Percentiles rank a stretch among this genome's conserved stretches.
These are phyloP conservation scores for Ogataea naganishii DNA, from an alignment of 805 yeast species.

Conservation along the genomic window DNA sequence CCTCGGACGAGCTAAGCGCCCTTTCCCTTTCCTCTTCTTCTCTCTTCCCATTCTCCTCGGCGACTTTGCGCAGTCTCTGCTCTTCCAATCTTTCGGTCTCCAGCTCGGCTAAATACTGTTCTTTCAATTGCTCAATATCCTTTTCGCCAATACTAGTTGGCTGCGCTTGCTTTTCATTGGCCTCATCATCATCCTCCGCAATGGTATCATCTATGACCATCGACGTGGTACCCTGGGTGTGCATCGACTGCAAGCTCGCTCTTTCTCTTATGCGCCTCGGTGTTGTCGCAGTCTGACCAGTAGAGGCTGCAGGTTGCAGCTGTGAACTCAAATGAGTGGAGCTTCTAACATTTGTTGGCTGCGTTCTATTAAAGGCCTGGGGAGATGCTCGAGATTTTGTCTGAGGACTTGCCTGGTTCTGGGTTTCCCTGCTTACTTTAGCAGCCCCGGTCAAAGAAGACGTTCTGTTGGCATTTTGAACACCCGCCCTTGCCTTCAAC, in stretches of 20 bases:
- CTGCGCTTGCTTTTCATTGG: neutral
- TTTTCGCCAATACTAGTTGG: conserved; percentile 4
- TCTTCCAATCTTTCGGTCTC: conserved; percentile 22
- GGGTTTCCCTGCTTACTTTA: too few species aligned
- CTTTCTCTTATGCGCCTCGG: conserved; percentile 9
- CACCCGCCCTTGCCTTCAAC: conserved; percentile 9
- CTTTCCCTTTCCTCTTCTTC: conserved; percentile 25
- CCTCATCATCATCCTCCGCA: conserved; percentile 14
- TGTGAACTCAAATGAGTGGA: neutral
- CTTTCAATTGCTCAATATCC: conserved; percentile 17
- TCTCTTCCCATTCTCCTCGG: conserved; percentile 26
- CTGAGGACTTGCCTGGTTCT: too few species aligned
- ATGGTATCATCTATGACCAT: conserved; percentile 13
- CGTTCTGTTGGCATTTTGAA: conserved; percentile 7
- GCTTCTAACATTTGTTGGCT: neutral
- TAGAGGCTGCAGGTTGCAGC: conserved; percentile 3
- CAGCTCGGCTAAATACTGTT: conserved; percentile 14
- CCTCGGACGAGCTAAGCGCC: conserved; percentile 10
- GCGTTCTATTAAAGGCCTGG: neutral
- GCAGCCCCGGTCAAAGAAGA: conserved; percentile 12
- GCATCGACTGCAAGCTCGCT: conserved; percentile 14
- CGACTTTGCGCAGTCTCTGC: conserved; percentile 30
- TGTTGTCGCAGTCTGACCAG: conserved; percentile 1
- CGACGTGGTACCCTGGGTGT: conserved; percentile 10
- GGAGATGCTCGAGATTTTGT: too few species aligned